A percentile compares a stretch with the other conserved stretches of the same genome.
These are phyloP conservation scores for Coprinopsis cinerea DNA, from an alignment of 768 basidiomycete species.

Conservation along the genomic window DNA sequence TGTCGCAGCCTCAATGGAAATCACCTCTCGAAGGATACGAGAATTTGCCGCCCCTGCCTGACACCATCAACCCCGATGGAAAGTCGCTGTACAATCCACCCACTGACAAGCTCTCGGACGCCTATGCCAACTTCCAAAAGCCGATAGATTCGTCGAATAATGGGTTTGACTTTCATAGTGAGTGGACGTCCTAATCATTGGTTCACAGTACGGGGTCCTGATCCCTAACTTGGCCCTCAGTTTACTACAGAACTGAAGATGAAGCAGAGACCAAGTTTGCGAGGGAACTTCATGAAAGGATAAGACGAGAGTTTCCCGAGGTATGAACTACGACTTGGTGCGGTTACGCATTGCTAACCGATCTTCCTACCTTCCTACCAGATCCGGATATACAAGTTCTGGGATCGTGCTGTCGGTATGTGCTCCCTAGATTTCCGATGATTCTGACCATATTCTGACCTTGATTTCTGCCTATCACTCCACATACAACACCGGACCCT, in stretches of 20 bases:
- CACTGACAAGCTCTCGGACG: conserved; percentile 33
- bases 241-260: conserved; percentile 54
- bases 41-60: conserved; percentile 36
- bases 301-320: conserved; percentile 66
- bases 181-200: conserved; percentile 17
- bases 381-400: conserved; percentile 57
- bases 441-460: background rate
- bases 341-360: conserved; percentile 2
- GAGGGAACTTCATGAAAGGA: conserved; percentile 49
- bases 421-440: background rate
- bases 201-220: background rate
- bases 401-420: conserved; percentile 58
- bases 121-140: conserved; percentile 49
- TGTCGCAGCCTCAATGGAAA: conserved; percentile 15
- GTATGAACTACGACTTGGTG: conserved; percentile 19
- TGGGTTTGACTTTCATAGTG: conserved; percentile 72
- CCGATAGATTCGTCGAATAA: conserved; percentile 50
- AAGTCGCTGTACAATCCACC: conserved; percentile 51
- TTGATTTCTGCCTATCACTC: background rate
- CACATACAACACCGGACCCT: too few relatives aligned
- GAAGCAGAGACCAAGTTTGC: conserved; percentile 42
- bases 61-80: conserved; percentile 43
- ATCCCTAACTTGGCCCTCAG: conserved; percentile 23
- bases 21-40: conserved; percentile 36
- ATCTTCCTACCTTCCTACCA: conserved; percentile 20